These are phyloP conservation scores for Fusarium beomiforme DNA, from an alignment of 2,329 filamentous ascomycete genomes.

Conservation along the genomic window DNA sequence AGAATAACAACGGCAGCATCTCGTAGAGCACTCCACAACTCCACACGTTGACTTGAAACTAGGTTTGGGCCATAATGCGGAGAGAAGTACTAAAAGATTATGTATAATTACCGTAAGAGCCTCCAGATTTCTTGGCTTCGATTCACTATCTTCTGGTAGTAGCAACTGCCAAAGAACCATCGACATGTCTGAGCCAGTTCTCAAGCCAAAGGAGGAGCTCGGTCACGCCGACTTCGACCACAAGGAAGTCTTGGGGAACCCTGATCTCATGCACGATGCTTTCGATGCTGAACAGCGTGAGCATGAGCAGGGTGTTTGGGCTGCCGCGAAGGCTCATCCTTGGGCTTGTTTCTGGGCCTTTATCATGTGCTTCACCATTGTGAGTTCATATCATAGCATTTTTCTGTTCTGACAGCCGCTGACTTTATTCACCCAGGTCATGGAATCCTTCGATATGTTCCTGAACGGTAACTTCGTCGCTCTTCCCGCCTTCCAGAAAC, in stretches of 20 bases:
- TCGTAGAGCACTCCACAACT: background rate
- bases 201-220: constrained; percentile 11
- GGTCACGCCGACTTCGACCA: constrained; percentile 26
- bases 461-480: constrained; percentile 58
- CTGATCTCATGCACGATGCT: constrained; percentile 35
- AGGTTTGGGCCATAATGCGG: background rate
- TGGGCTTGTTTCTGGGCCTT: constrained; percentile 60
- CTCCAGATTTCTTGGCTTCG: background rate
- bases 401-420: background rate
- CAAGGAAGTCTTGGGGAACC: constrained; percentile 21
- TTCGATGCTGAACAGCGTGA: constrained; percentile 53
- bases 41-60: background rate
- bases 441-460: constrained; percentile 62
- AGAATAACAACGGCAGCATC: background rate
- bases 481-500: constrained; percentile 48
- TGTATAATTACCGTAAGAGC: constrained; percentile 8
- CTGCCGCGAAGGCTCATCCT: constrained; percentile 53
- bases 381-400: constrained; percentile 41
- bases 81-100: background rate
- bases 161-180: background rate
- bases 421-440: constrained; percentile 49
- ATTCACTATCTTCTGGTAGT: background rate
- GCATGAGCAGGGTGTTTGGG: constrained; percentile 52
- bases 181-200: constrained; percentile 6
- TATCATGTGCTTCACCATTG: constrained; percentile 60